Conservation (phyloP, 768 basidiomycete species). For the Amanita jacksonii region DNA sequence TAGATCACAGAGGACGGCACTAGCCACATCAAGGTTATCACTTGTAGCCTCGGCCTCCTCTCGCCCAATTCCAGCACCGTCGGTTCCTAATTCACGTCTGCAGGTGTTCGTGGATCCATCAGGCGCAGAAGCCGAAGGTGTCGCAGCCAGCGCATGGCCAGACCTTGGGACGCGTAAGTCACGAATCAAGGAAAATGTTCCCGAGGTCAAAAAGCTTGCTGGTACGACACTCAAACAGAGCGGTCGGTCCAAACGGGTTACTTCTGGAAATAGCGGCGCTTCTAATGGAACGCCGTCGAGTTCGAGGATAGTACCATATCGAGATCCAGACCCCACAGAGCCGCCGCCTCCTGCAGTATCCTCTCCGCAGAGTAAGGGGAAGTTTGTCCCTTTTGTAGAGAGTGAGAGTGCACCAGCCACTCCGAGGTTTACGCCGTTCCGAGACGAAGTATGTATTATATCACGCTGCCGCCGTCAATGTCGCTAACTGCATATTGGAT, state of each 20-base stretch:
- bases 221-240: slow-evolving; percentile 61
- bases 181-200: slow-evolving; percentile 71
- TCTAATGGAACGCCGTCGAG: slow-evolving; percentile 16
- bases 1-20: slow-evolving; percentile 10
- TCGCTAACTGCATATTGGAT: not conserved
- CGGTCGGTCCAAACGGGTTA: slow-evolving; percentile 41
- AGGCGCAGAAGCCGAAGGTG: slow-evolving; percentile 35
- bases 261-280: slow-evolving; percentile 26
- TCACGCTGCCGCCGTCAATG: not conserved
- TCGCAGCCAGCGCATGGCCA: slow-evolving; percentile 42
- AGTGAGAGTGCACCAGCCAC: slow-evolving; percentile 28
- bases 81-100: slow-evolving; percentile 45
- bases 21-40: slow-evolving; percentile 5
- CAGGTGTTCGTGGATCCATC: slow-evolving; percentile 68
- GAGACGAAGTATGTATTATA: slow-evolving; percentile 48
- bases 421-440: slow-evolving; percentile 61
- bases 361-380: slow-evolving; percentile 10
- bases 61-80: slow-evolving; percentile 16
- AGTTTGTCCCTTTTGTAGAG: slow-evolving; percentile 16
- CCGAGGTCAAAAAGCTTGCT: slow-evolving; percentile 56
- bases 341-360: slow-evolving; percentile 30
- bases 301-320: slow-evolving; percentile 56
- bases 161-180: slow-evolving; percentile 73
- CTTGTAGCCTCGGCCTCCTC: slow-evolving; percentile 17
- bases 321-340: slow-evolving; percentile 47